Conservation (phyloP, 176 grass and related monocot genomes). For the Carex pumila region DNA sequence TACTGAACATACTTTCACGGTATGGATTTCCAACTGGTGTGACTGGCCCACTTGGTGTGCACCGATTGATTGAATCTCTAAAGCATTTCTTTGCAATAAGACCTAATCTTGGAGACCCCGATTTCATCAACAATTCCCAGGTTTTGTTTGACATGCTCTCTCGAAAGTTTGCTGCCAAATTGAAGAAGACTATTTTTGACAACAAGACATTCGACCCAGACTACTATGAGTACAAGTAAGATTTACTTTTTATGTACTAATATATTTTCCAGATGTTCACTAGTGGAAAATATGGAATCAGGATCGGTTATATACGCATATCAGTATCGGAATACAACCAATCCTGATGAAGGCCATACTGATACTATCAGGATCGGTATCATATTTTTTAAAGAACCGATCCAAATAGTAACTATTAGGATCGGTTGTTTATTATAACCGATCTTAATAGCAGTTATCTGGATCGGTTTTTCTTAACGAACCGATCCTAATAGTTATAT, state of each 20-base stretch:
- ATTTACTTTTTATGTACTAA: not conserved
- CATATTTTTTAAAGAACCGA: no score
- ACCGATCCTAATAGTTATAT: no score
- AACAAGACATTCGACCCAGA: constrained; percentile 61
- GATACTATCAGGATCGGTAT: no score
- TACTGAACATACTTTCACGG: constrained; percentile 86
- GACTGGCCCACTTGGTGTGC: constrained; percentile 60
- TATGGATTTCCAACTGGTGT: constrained; percentile 65
- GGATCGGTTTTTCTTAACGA: no score
- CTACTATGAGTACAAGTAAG: constrained; percentile 80
- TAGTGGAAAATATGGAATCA: no score
- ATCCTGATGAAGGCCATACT: no score
- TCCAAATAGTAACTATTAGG: no score
- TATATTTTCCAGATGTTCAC: no score
- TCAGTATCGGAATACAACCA: no score
- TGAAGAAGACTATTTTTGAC: constrained; percentile 79
- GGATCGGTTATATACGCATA: no score
- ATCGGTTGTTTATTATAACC: no score
- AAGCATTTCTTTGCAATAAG: constrained; percentile 68
- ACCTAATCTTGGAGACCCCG: constrained; percentile 76
- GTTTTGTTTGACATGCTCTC: constrained; percentile 80
- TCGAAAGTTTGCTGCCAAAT: constrained; percentile 62
- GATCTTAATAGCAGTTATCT: no score
- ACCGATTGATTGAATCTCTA: constrained; percentile 69
- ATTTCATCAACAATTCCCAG: constrained; percentile 51